Conservation (phyloP, 371 early-diverging fungal species). For the Mucor racemosus region DNA sequence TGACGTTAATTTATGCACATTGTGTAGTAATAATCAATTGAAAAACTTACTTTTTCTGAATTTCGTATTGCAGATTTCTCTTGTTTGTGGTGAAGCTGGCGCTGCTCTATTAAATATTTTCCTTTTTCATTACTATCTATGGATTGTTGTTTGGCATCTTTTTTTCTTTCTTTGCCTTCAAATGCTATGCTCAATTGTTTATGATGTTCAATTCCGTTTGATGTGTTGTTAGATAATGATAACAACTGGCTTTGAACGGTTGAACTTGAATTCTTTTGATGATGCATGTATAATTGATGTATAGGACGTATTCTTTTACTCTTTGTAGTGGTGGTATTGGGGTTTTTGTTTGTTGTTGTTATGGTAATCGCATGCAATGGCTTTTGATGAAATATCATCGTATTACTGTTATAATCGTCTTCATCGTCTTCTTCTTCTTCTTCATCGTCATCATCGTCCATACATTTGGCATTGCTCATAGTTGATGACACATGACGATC, state of each 20-base stretch:
- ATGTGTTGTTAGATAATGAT: neutral
- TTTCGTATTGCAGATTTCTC: neutral
- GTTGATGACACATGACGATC: neutral
- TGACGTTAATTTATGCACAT: neutral
- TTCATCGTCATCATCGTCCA: neutral
- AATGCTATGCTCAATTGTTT: neutral
- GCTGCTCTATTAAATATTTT: neutral
- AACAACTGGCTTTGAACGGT: neutral
- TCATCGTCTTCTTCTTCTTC: neutral
- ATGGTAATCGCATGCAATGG: conserved; percentile 1
- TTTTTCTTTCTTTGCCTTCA: neutral
- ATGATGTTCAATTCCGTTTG: neutral
- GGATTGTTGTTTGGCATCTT: too few species aligned
- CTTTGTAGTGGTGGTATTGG: neutral
- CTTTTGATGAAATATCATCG: neutral
- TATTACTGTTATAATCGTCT: neutral
- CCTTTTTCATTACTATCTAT: neutral
- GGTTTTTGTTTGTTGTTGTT: neutral
- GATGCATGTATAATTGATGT: neutral
- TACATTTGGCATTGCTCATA: neutral
- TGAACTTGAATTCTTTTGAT: neutral
- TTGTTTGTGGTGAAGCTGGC: neutral
- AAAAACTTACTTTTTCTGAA: neutral
- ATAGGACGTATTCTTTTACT: neutral
- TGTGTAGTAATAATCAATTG: neutral